Evolutionary conservation across 192 early-diverging fungal species (phyloP).

Genomic region (Umbelopsis sp.): DNA sequence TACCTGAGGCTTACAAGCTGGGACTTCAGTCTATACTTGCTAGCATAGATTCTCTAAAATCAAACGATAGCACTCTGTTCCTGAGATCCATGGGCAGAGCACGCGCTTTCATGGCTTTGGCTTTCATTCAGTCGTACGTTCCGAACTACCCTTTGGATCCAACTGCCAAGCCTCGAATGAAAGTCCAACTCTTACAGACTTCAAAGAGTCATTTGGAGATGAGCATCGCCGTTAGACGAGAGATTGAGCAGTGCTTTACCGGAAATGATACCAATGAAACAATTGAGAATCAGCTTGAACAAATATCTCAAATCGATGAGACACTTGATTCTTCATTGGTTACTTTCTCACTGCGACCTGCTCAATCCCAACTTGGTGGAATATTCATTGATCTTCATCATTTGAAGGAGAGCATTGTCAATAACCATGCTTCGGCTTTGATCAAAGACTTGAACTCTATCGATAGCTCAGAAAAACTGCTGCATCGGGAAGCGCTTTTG

Average conservation of each 20-base stretch:
- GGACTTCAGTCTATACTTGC: neutral
- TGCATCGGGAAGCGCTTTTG: slow-evolving; percentile 63
- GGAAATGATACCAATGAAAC: slow-evolving; percentile 55
- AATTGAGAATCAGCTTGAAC: slow-evolving; percentile 33
- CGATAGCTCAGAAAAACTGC: slow-evolving; percentile 16
- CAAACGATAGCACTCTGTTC: slow-evolving; percentile 19
- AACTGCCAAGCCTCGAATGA: slow-evolving; percentile 69
- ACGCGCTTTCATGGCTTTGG: slow-evolving; percentile 58
- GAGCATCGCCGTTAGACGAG: slow-evolving; percentile 59
- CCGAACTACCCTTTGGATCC: slow-evolving; percentile 87
- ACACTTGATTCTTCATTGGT: slow-evolving; percentile 42
- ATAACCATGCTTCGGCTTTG: slow-evolving; percentile 44
- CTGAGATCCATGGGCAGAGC: slow-evolving; percentile 52
- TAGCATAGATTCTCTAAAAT: neutral
- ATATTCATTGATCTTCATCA: slow-evolving; percentile 51
- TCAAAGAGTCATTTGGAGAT: slow-evolving; percentile 50
- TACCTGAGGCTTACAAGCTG: neutral
- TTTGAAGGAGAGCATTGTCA: slow-evolving; percentile 35
- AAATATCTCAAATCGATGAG: slow-evolving; percentile 39
- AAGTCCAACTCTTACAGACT: slow-evolving; percentile 63
- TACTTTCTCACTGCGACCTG: slow-evolving; percentile 65
- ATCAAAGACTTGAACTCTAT: slow-evolving; percentile 47
- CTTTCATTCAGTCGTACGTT: slow-evolving; percentile 72
- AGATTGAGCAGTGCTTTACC: slow-evolving; percentile 64
- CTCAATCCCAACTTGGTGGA: slow-evolving; percentile 64